phyloP scores from a whole-genome alignment of 441 rosid genomes.

The Raphanus hybrid region DNA sequence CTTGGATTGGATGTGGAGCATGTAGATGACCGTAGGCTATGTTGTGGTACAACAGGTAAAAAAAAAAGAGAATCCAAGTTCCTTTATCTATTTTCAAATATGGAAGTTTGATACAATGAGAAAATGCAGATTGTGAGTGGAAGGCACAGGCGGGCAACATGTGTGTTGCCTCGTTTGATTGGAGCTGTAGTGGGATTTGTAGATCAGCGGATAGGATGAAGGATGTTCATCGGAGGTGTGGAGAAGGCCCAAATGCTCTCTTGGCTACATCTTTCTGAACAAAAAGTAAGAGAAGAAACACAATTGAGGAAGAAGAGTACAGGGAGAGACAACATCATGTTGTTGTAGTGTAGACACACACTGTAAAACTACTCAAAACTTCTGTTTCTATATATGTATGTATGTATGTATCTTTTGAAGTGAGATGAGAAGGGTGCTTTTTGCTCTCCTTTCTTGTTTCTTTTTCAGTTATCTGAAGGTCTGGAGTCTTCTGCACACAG shows the following conservation, averaged over 20 bases:
- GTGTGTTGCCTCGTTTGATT: constrained; percentile 58
- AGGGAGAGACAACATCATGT: constrained; percentile 24
- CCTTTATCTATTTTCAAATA: not conserved
- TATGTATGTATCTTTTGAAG: constrained; percentile 26
- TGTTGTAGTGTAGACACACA: constrained; percentile 36
- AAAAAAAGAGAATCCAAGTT: not conserved
- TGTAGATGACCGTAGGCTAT: constrained; percentile 87
- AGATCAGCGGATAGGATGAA: constrained; percentile 55
- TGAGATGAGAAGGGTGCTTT: constrained; percentile 43
- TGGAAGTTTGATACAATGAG: constrained; percentile 1
- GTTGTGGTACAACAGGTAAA: constrained; percentile 94
- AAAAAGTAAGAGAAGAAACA: constrained; percentile 26
- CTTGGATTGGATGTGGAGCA: constrained; percentile 89
- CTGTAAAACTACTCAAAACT: not conserved
- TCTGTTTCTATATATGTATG: constrained; percentile 25
- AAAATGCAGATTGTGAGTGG: constrained; percentile 54
- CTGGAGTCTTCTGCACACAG: constrained; percentile 29
- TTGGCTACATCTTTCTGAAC: constrained; percentile 47
- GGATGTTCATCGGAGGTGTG: constrained; percentile 56
- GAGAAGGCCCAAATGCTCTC: constrained; percentile 50
- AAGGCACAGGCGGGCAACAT: constrained; percentile 57
- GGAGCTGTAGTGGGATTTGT: constrained; percentile 60
- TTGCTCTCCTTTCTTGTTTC: constrained; percentile 37
- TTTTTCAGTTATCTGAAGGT: constrained; percentile 15
- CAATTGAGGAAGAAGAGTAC: constrained; percentile 28